Percentiles rank a stretch among this genome's conserved stretches.
Conservation (phyloP, 1,284 basidiomycete species). For the Cryptococcus sp. region DNA sequence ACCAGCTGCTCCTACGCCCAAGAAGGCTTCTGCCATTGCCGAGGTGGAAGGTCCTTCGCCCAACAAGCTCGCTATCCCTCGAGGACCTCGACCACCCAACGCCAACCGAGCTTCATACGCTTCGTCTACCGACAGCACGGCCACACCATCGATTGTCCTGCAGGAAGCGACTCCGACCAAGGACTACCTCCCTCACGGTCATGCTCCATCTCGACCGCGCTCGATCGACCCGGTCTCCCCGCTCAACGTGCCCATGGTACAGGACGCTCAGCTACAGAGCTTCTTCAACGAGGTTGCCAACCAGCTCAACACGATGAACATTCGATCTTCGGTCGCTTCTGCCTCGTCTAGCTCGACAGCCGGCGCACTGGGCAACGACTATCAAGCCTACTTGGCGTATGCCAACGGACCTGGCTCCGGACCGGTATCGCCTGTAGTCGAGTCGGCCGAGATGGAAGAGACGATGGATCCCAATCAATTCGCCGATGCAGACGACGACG, state of each 20-base stretch:
- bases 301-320: conserved; percentile 53
- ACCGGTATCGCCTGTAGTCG: conserved; percentile 4
- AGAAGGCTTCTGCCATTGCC: conserved; percentile 35
- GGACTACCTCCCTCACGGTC: conserved; percentile 21
- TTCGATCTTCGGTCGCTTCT: conserved; percentile 46
- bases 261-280: conserved; percentile 51
- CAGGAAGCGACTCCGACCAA: conserved; percentile 49
- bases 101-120: conserved; percentile 18
- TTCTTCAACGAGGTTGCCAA: conserved; percentile 57
- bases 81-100: conserved; percentile 32
- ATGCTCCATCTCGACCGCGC: conserved; percentile 23
- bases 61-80: conserved; percentile 22
- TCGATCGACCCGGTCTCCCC: conserved; percentile 23
- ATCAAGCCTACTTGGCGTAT: conserved; percentile 37
- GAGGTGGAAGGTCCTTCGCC: conserved; percentile 13
- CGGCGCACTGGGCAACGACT: conserved; percentile 32
- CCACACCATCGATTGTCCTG: conserved; percentile 44
- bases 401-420: conserved; percentile 13
- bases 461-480: conserved; percentile 47
- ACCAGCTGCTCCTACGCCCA: conserved; percentile 44
- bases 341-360: conserved; percentile 40
- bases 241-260: conserved; percentile 46
- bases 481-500: conserved; percentile 54
- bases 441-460: conserved; percentile 6
- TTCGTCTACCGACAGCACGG: conserved; percentile 8